Evolutionary conservation across 768 basidiomycete genomes (phyloP).

Genomic region (Mycena vulgaris): DNA sequence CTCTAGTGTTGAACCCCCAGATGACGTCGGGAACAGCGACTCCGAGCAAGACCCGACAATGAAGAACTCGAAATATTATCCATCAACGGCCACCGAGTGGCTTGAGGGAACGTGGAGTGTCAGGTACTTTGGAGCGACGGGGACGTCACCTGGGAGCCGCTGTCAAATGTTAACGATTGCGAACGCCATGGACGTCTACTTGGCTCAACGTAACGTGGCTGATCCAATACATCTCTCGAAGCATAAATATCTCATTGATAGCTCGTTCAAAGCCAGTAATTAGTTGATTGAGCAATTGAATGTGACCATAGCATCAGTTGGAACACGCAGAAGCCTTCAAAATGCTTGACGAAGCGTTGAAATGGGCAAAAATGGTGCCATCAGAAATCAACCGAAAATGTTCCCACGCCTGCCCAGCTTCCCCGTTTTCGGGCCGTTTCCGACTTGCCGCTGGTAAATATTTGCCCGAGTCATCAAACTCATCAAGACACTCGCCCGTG

Average conservation of each 20-base stretch:
- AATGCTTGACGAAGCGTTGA: not conserved
- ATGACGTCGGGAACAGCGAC: not conserved
- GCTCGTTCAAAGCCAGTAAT: not conserved
- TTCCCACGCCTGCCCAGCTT: constrained; percentile 23
- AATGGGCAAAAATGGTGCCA: not conserved
- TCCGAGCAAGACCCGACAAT: too few species aligned
- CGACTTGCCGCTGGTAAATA: constrained; percentile 11
- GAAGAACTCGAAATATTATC: constrained; percentile 10
- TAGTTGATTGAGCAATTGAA: not conserved
- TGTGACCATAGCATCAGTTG: not conserved
- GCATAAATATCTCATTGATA: constrained; percentile 19
- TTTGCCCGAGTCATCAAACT: not conserved
- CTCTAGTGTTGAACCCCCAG: too few species aligned
- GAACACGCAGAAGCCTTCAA: not conserved
- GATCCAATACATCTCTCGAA: constrained; percentile 3
- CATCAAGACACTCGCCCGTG: too few species aligned
- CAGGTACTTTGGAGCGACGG: constrained; percentile 29
- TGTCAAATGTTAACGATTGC: constrained; percentile 19
- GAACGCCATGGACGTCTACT: constrained; percentile 22
- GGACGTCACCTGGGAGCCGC: constrained; percentile 34
- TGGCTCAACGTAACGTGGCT: constrained; percentile 5
- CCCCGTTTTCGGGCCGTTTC: not conserved
- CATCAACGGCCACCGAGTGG: constrained; percentile 25
- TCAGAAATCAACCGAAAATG: not conserved
- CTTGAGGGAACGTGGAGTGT: constrained; percentile 11